Evolutionary conservation across 768 basidiomycete genomes (phyloP).

Genomic region (Naganishia antarctica): DNA sequence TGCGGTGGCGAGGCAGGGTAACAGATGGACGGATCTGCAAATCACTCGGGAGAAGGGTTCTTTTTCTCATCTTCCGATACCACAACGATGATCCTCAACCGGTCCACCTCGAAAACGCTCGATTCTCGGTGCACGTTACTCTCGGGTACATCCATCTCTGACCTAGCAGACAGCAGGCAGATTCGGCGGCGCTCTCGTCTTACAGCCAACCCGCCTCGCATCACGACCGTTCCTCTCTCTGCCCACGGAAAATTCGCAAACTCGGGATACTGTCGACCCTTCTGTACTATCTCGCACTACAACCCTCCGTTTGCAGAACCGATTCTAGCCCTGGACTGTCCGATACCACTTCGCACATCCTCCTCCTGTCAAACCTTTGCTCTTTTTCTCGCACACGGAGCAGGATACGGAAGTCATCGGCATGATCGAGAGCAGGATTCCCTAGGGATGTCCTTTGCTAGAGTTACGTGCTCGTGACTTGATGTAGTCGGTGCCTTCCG

Average conservation of each 20-base stretch:
- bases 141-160: neutral
- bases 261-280: neutral
- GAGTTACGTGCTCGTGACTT: conserved; percentile 21
- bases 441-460: conserved; percentile 19
- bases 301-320: neutral
- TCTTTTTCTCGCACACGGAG: conserved; percentile 1
- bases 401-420: neutral
- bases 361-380: neutral
- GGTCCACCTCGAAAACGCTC: conserved; percentile 1
- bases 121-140: neutral
- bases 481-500: neutral
- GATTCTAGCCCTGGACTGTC: neutral
- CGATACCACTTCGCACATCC: conserved; percentile 1
- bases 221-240: neutral
- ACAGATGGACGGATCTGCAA: neutral
- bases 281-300: neutral
- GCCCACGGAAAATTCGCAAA: neutral
- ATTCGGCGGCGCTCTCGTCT: neutral
- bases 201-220: neutral
- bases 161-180: conserved; percentile 16
- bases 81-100: conserved; percentile 13
- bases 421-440: conserved; percentile 20
- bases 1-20: neutral
- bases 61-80: neutral
- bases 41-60: neutral